Percentiles rank a stretch among this genome's conserved stretches.
These are phyloP conservation scores for Fraxinus albicans DNA, from an alignment of 305 asterid genomes.

Conservation along the genomic window DNA sequence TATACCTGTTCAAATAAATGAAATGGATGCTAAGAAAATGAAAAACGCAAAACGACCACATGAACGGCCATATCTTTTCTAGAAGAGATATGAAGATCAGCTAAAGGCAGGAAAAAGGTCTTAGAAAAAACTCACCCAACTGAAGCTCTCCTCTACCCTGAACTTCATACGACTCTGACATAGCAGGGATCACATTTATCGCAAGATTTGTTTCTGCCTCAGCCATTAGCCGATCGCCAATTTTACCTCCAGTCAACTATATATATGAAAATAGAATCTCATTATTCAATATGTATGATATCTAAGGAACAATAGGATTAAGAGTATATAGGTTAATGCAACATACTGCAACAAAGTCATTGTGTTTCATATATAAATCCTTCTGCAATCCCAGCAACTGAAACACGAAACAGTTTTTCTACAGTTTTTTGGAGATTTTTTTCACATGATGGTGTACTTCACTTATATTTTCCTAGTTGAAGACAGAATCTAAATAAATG, in stretches of 20 bases:
- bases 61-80: slow-evolving; percentile 9
- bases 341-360: background rate
- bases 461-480: background rate
- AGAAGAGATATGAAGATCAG: background rate
- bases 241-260: slow-evolving; percentile 97
- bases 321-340: slow-evolving; percentile 6
- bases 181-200: slow-evolving; percentile 83
- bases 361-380: background rate
- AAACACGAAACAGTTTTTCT: background rate
- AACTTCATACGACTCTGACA: slow-evolving; percentile 95
- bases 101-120: background rate
- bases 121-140: slow-evolving; percentile 60
- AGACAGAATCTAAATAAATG: background rate
- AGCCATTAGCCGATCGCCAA: slow-evolving; percentile 90
- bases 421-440: background rate
- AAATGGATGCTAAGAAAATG: slow-evolving; percentile 18
- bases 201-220: slow-evolving; percentile 98
- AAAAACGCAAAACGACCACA: background rate
- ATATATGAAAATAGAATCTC: slow-evolving; percentile 23
- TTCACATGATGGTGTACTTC: background rate
- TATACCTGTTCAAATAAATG: slow-evolving; percentile 58
- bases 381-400: background rate
- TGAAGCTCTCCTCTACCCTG: slow-evolving; percentile 99
- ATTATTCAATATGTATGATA: slow-evolving; percentile 18
- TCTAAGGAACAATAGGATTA: slow-evolving; percentile 1